Evolutionary conservation across 139 green algal species (phyloP), one percentile per base, ranked within the genome.

Genomic region (Tetradesmus obliquus): DNA sequence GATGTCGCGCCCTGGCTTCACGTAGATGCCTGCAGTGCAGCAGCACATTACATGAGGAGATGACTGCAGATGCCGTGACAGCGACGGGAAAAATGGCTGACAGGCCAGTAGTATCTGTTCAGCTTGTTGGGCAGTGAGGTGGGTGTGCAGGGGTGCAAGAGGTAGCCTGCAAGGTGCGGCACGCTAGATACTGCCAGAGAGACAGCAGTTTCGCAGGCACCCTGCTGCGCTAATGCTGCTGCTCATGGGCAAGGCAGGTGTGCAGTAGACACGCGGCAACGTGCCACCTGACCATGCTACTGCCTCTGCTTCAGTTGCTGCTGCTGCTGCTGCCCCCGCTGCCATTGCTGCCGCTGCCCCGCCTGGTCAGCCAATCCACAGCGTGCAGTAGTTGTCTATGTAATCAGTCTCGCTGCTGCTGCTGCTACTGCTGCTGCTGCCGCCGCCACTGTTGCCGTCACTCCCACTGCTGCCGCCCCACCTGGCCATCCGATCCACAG

Each of bases 401-500:
- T 13, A 8, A 13, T 24, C 15, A 5, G 2, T 19, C 66, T 3
- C 12, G 19, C 66, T 76, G 66, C 15, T 76, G 17, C 17, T 76
- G 66, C 66, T 76, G 66, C 17, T 24, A 19, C 66, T 76, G 66
- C 62, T 72, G 62, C 76, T 72, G 24, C 22, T 53, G 32, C 79
- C n/a, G 13, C 79, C 12, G 79, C 79, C 60, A 8, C 24, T 58
- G 45, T 3, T 3, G 12, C 45, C 60, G 79, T 22, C 19, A 20
- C 45, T 58, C 1, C 79, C 22, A 45, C 79, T 84, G 79, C 79
- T 84, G 79, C 1, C 7, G 3, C 17, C 53, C 17, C 79, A 95
- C 98, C 98, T 69, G 98, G 98, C 98, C 98, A 99, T 19, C 98
- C 98, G 5, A 99, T 97, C 98, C 98, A 99, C 55, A 95, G 92